phyloP scores from a whole-genome alignment of 306 rosid genomes.

The Begonia fuchsioides region DNA sequence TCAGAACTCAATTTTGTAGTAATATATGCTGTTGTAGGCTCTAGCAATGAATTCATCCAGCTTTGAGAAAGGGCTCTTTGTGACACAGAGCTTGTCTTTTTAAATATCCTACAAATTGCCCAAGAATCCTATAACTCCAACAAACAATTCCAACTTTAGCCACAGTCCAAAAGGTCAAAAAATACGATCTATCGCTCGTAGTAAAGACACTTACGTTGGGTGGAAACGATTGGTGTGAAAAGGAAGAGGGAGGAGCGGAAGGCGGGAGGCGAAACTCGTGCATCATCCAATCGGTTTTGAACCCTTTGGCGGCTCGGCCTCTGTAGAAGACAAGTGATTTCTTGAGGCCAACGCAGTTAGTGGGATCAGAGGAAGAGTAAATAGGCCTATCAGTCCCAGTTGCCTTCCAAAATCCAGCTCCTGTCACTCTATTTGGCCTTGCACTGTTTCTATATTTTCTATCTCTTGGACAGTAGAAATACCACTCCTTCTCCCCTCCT shows the following conservation, averaged over 20 bases:
- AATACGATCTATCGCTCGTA: too few relatives aligned
- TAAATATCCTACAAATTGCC: slow-evolving; percentile 85
- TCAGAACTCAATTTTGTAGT: slow-evolving; percentile 20
- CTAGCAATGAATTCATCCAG: slow-evolving; percentile 41
- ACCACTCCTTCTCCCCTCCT: slow-evolving; percentile 4
- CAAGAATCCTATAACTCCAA: slow-evolving; percentile 46
- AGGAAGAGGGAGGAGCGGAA: slow-evolving; percentile 7
- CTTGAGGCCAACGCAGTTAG: not conserved
- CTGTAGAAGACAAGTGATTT: slow-evolving; percentile 5
- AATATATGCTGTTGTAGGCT: slow-evolving; percentile 21
- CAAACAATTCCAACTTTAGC: too few relatives aligned
- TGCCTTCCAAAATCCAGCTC: slow-evolving; percentile 6
- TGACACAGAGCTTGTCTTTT: slow-evolving; percentile 57
- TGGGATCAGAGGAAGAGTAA: not conserved
- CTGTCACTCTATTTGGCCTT: not conserved
- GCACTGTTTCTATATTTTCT: slow-evolving; percentile 1
- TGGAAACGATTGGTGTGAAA: too few relatives aligned
- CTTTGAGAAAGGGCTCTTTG: slow-evolving; percentile 52
- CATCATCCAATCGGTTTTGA: slow-evolving; percentile 6
- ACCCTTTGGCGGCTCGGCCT: slow-evolving; percentile 5
- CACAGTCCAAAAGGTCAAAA: too few relatives aligned
- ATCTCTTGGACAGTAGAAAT: slow-evolving; percentile 3
- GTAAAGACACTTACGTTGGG: too few relatives aligned
- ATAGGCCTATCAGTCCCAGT: slow-evolving; percentile 3
- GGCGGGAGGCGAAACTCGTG: slow-evolving; percentile 4